These are phyloP conservation scores for Erythrophleum ivorense DNA, from an alignment of 331 rosid species.

Conservation along the genomic window DNA sequence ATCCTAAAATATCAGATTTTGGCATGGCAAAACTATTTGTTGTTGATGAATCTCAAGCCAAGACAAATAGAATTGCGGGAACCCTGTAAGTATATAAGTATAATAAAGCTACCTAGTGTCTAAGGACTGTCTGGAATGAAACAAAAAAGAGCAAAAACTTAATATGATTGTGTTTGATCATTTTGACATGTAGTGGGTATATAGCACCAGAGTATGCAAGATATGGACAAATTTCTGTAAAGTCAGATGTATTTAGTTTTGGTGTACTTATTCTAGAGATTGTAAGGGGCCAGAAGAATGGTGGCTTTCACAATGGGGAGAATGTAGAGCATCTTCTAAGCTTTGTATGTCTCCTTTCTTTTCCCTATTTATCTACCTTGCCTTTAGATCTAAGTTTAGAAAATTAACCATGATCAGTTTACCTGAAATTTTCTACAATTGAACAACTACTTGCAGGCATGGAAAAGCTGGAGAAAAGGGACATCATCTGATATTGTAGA, in stretches of 20 bases:
- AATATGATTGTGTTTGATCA: neutral
- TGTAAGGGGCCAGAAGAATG: conserved; percentile 36
- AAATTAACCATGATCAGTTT: neutral
- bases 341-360: conserved; percentile 3
- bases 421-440: neutral
- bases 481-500: conserved; percentile 45
- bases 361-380: neutral
- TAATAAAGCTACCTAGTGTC: neutral
- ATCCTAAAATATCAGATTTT: conserved; percentile 48
- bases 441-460: conserved; percentile 3
- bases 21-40: conserved; percentile 42
- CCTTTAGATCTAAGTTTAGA: neutral
- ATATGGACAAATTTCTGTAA: conserved; percentile 37
- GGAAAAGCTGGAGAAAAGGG: conserved; percentile 46
- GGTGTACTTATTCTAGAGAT: conserved; percentile 44
- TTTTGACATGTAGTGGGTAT: conserved; percentile 45
- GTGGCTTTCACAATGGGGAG: neutral
- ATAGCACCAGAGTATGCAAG: conserved; percentile 53
- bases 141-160: neutral
- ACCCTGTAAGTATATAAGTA: conserved; percentile 48
- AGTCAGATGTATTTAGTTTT: conserved; percentile 41
- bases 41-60: conserved; percentile 30
- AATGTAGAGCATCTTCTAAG: conserved; percentile 6
- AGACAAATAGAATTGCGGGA: conserved; percentile 36
- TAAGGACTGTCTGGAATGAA: neutral